Evolutionary conservation across 805 yeast genomes (phyloP), one percentile per base, ranked within the genome.

Genomic region (Kodamaea jinghongensis): DNA sequence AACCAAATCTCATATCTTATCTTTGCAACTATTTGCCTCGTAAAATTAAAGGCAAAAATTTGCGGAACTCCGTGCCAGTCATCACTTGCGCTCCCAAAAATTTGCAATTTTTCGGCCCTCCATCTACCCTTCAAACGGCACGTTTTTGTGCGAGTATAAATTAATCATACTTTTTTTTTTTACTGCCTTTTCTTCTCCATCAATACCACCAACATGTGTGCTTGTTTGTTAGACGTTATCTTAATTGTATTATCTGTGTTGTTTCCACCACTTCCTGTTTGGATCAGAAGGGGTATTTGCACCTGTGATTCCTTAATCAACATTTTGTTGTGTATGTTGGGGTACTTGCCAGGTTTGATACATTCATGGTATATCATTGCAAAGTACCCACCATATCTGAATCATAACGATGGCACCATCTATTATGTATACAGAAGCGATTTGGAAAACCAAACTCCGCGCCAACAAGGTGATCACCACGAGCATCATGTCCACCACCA

Each of bases 201-300:
- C 6, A 9, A 12, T n/a, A n/a, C n/a, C n/a, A n/a, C 13, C 6
- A 25, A 12, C 34, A 32, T 43, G 48, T 57, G 63, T 56, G 60
- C 52, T 22, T 68, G 72, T 43, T 47, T 65, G 26, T 57, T 72
- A 3, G 90, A 84, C 55, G 54, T 79, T n/a, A 55, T 78, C 10
- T 73, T 85, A 11, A 78, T 80, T 41, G 48, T 79, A 1, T 55
- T 80, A 6, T 81, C 87, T 2, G 70, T 83, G 36, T 67, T 84
- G 36, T 70, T 81, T 54, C 93, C 95, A 2, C 93, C 93, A 0
- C 65, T 84, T 9, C 86, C 90, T 0, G 89, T 85, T 8, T 61
- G 79, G 58, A 68, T 82, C 27, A 70, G 88, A 53, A 64, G 79
- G 34, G 93, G 93, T 1, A 38, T 75, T 11, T 79, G 78, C 49